These are phyloP conservation scores for Lactarius pseudohatsudake DNA, from an alignment of 768 basidiomycete genomes.

Conservation along the genomic window DNA sequence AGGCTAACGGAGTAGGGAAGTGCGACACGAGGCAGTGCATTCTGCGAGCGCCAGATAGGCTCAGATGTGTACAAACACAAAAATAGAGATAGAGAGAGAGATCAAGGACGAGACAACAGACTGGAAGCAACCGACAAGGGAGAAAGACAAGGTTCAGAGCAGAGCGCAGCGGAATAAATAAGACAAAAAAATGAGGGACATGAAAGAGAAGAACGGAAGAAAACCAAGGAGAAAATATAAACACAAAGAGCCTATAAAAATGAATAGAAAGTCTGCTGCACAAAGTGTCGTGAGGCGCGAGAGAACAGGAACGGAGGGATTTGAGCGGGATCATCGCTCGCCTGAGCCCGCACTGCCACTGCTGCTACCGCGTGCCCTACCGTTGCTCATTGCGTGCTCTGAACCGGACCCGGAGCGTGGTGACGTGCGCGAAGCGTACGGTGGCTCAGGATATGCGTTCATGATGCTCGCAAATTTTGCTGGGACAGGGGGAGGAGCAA, in stretches of 20 bases:
- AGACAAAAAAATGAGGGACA: neutral
- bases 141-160: neutral
- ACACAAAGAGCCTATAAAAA: conserved; percentile 3
- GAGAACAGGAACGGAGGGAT: neutral
- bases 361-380: conserved; percentile 21
- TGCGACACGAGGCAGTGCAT: conserved; percentile 10
- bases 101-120: conserved; percentile 11
- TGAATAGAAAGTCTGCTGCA: neutral
- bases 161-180: conserved; percentile 13
- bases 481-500: conserved; percentile 40
- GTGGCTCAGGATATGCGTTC: conserved; percentile 58
- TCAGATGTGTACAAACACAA: conserved; percentile 19
- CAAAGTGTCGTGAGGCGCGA: neutral
- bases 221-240: neutral
- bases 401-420: conserved; percentile 35
- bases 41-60: conserved; percentile 2
- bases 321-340: conserved; percentile 12
- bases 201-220: neutral
- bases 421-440: conserved; percentile 30
- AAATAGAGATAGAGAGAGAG: conserved; percentile 8
- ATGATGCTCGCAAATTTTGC: conserved; percentile 68
- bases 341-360: conserved; percentile 25
- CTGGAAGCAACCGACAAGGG: neutral
- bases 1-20: neutral
- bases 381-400: conserved; percentile 34